Evolutionary conservation across 768 basidiomycete species (phyloP).

Genomic region (Psilocybe sp.): DNA sequence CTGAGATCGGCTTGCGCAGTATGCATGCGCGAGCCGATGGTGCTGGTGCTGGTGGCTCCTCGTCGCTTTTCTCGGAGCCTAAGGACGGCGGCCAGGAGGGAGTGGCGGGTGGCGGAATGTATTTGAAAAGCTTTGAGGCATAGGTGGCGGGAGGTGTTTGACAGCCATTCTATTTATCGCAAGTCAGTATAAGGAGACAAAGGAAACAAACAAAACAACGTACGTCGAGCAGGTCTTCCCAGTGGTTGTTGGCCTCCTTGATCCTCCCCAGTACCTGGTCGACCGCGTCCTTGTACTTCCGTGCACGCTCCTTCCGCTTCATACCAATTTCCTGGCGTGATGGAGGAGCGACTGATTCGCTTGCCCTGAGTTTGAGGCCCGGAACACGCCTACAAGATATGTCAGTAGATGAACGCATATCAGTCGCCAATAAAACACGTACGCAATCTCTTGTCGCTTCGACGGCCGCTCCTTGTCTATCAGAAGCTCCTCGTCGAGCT

Average conservation of each 20-base stretch:
- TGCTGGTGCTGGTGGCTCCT: conserved; percentile 22
- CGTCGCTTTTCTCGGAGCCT: conserved; percentile 23
- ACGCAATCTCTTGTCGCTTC: conserved; percentile 54
- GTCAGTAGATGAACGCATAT: conserved; percentile 9
- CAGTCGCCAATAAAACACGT: conserved; percentile 11
- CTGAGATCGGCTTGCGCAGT: too few relatives aligned
- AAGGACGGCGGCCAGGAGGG: conserved; percentile 23
- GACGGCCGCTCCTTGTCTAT: conserved; percentile 66
- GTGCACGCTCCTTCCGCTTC: conserved; percentile 64
- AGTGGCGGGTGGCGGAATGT: conserved; percentile 41
- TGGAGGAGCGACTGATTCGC: conserved; percentile 37
- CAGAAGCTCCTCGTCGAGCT: conserved; percentile 70
- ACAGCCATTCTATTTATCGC: conserved; percentile 57
- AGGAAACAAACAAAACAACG: conserved; percentile 17
- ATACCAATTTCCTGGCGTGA: conserved; percentile 49
- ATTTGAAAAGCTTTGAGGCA: conserved; percentile 66
- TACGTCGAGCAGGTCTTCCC: conserved; percentile 89
- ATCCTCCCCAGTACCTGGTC: conserved; percentile 59
- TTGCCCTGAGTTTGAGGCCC: conserved; percentile 51
- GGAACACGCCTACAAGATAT: conserved; percentile 38
- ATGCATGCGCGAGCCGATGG: conserved; percentile 35
- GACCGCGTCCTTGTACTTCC: conserved; percentile 56
- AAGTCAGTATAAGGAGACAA: conserved; percentile 1
- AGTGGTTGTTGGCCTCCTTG: conserved; percentile 74
- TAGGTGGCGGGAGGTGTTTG: conserved; percentile 59